Evolutionary conservation across 2,329 filamentous ascomycete genomes (phyloP).

Genomic region (Trichoderma asperellum): DNA sequence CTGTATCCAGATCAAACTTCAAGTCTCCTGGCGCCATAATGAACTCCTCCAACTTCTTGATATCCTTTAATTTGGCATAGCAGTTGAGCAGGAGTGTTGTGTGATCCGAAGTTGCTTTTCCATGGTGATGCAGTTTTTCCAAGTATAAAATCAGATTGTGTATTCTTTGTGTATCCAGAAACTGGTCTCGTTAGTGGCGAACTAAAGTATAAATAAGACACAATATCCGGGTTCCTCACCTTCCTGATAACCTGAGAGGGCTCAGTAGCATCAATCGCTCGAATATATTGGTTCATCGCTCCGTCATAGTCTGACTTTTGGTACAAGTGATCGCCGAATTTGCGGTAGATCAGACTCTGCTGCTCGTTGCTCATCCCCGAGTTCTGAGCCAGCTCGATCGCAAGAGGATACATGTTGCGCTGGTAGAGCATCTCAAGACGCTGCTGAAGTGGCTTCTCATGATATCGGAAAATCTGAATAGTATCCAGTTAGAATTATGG

Average conservation of each 20-base stretch:
- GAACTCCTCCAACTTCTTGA: slow-evolving; percentile 92
- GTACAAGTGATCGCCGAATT: slow-evolving; percentile 92
- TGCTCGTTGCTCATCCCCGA: slow-evolving; percentile 77
- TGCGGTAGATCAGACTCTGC: slow-evolving; percentile 89
- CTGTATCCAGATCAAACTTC: slow-evolving; percentile 96
- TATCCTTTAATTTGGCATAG: slow-evolving; percentile 97
- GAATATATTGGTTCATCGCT: slow-evolving; percentile 98
- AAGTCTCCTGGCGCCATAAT: slow-evolving; percentile 94
- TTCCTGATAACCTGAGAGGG: slow-evolving; percentile 96
- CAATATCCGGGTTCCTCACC: slow-evolving; percentile 46
- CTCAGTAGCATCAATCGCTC: slow-evolving; percentile 93
- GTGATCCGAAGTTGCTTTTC: slow-evolving; percentile 91
- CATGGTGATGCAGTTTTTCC: slow-evolving; percentile 92
- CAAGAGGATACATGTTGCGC: slow-evolving; percentile 86
- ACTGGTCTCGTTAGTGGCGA: slow-evolving; percentile 52
- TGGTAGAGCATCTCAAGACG: slow-evolving; percentile 93
- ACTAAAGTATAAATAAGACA: not conserved
- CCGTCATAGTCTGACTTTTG: slow-evolving; percentile 95
- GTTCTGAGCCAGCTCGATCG: slow-evolving; percentile 91
- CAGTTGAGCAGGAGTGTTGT: slow-evolving; percentile 94
- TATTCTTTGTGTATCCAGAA: slow-evolving; percentile 94
- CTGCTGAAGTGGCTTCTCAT: slow-evolving; percentile 87
- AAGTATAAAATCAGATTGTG: slow-evolving; percentile 97
- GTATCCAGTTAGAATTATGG: not conserved
- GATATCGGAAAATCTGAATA: slow-evolving; percentile 76